These are phyloP conservation scores for Suzukiozyma palmioleophila DNA, from an alignment of 1,139 yeast genomes.

Conservation along the genomic window DNA sequence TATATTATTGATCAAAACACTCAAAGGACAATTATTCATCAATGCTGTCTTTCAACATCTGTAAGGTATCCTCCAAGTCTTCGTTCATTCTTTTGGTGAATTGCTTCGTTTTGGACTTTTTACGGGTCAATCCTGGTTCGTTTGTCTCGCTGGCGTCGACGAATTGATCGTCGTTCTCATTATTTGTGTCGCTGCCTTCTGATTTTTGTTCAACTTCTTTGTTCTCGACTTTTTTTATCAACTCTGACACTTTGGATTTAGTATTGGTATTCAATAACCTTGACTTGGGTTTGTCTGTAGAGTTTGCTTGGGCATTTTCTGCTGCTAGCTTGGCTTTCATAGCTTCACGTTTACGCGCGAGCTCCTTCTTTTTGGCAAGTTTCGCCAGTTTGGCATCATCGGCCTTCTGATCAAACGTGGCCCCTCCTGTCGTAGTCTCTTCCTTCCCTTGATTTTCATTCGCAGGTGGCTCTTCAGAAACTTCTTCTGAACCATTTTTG, in stretches of 20 bases:
- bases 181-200: conserved; percentile 5
- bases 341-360: conserved; percentile 2
- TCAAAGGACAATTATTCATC: conserved; percentile 11
- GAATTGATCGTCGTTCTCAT: conserved; percentile 11
- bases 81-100: conserved; percentile 27
- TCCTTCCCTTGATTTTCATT: not conserved
- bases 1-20: no score
- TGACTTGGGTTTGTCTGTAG: not conserved
- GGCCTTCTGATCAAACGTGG: not conserved
- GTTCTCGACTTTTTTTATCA: conserved; percentile 2
- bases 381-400: conserved; percentile 1
- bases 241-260: conserved; percentile 2
- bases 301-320: not conserved
- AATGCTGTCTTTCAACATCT: conserved; percentile 39
- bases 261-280: not conserved
- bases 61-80: conserved; percentile 35
- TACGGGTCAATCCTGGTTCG: conserved; percentile 11
- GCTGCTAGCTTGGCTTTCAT: conserved; percentile 1
- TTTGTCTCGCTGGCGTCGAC: conserved; percentile 9
- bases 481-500: not conserved
- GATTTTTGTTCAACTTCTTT: conserved; percentile 3
- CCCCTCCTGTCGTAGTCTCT: conserved; percentile 1
- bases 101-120: conserved; percentile 23
- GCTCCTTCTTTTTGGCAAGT: conserved; percentile 2
- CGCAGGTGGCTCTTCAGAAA: conserved; percentile 4